Conservation (phyloP, 495 filamentous ascomycete genomes). For the Pseudoneurospora amorphoporcata region DNA sequence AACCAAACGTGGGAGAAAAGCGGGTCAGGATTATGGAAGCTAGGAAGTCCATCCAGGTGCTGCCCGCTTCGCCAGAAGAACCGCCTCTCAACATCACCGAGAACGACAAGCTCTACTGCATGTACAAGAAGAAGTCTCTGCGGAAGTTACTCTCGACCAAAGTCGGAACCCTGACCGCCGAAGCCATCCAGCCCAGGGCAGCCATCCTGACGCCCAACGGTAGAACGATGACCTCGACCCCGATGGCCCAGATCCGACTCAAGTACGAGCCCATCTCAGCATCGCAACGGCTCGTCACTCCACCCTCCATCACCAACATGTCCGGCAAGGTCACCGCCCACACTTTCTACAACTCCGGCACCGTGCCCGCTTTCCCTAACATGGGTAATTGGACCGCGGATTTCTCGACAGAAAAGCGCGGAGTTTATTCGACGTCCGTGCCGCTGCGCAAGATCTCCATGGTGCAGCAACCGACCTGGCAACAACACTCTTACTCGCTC, state of each 20-base stretch:
- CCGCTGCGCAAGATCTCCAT: conserved; percentile 57
- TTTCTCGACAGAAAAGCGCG: conserved; percentile 40
- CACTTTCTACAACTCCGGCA: conserved; percentile 57
- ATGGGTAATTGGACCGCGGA: conserved; percentile 37
- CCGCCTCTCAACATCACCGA: conserved; percentile 60
- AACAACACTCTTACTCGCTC: conserved; percentile 31
- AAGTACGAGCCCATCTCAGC: conserved; percentile 60
- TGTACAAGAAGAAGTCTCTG: conserved; percentile 66
- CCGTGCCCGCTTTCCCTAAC: conserved; percentile 45
- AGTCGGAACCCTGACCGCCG: conserved; percentile 59
- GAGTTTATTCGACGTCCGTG: conserved; percentile 55
- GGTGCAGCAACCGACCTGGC: conserved; percentile 55
- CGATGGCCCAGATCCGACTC: conserved; percentile 57
- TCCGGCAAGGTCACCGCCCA: conserved; percentile 59
- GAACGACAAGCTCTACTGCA: conserved; percentile 51
- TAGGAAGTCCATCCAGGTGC: conserved; percentile 56
- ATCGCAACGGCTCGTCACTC: conserved; percentile 28
- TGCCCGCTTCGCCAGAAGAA: conserved; percentile 65
- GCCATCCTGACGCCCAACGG: conserved; percentile 48
- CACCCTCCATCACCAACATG: conserved; percentile 59
- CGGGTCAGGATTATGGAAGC: conserved; percentile 32
- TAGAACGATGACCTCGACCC: conserved; percentile 30
- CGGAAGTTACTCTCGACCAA: conserved; percentile 69
- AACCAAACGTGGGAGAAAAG: conserved; percentile 14
- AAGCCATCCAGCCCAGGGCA: conserved; percentile 63